Conservation (phyloP, 139 green algal genomes). For the Volvox reticuliferus region DNA sequence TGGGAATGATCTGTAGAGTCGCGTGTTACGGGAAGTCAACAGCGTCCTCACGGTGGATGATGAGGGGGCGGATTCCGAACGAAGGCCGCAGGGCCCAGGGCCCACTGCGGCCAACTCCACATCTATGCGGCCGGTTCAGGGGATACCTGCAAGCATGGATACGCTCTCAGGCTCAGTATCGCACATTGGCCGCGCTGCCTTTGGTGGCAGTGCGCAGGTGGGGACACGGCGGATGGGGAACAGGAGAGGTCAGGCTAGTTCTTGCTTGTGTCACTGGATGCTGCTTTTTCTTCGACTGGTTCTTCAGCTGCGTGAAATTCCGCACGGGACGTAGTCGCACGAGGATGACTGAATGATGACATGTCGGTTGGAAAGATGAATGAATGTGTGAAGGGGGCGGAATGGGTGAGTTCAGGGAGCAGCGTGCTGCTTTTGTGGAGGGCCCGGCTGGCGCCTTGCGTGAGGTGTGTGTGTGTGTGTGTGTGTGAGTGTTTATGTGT, state of each 20-base stretch:
- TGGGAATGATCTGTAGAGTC: background rate
- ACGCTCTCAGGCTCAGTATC: background rate
- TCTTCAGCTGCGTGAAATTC: too few relatives aligned
- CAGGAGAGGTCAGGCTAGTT: background rate
- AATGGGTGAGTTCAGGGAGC: too few relatives aligned
- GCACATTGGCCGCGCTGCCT: background rate
- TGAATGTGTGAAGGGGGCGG: too few relatives aligned
- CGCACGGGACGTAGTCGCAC: too few relatives aligned
- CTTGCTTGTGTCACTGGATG: too few relatives aligned
- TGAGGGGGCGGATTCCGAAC: background rate
- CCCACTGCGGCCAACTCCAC: background rate
- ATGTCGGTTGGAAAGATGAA: too few relatives aligned
- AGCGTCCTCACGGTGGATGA: background rate
- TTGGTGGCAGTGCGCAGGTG: conserved; percentile 39
- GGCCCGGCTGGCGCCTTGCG: too few relatives aligned
- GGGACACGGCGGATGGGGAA: background rate
- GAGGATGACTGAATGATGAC: too few relatives aligned
- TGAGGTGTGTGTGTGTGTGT: too few relatives aligned
- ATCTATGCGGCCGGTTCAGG: background rate
- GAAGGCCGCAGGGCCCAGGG: background rate
- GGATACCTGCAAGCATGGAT: background rate
- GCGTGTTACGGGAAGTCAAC: background rate
- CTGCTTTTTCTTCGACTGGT: too few relatives aligned
- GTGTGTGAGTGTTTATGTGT: too few relatives aligned
- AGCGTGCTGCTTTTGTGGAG: too few relatives aligned